phyloP scores from a whole-genome alignment of 148 eudicot genomes.

The Rhododendron simsii region DNA sequence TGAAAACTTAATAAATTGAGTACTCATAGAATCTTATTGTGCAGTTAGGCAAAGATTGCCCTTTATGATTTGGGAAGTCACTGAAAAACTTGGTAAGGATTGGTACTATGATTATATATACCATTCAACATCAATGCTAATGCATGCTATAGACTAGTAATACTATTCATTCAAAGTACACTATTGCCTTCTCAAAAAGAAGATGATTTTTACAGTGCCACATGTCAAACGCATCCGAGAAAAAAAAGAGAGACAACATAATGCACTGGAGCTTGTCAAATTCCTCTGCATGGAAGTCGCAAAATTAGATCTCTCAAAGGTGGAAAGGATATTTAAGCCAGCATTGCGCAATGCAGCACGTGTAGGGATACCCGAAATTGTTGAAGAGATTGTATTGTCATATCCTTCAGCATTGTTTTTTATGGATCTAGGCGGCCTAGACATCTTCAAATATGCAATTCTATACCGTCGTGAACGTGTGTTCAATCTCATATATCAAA shows the following conservation, averaged over 20 bases:
- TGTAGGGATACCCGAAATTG: not conserved
- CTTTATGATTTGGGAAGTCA: not conserved
- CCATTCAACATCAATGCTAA: not conserved
- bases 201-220: not conserved
- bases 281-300: not conserved
- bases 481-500: not conserved
- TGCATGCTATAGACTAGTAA: not conserved
- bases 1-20: no score
- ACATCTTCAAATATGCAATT: not conserved
- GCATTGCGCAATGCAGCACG: not conserved
- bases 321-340: not conserved
- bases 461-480: not conserved
- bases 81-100: not conserved
- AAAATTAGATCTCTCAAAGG: not conserved
- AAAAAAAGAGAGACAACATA: not conserved
- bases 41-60: not conserved
- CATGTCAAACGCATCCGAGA: not conserved
- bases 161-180: not conserved
- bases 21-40: not conserved
- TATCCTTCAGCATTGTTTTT: not conserved
- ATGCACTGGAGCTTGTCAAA: not conserved
- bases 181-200: not conserved
- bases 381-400: not conserved
- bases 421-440: no score
- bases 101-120: no score